A percentile compares a stretch with the other conserved stretches of the same genome.
Conservation (phyloP, 495 filamentous ascomycete species). For the Delitschia confertaspora region DNA sequence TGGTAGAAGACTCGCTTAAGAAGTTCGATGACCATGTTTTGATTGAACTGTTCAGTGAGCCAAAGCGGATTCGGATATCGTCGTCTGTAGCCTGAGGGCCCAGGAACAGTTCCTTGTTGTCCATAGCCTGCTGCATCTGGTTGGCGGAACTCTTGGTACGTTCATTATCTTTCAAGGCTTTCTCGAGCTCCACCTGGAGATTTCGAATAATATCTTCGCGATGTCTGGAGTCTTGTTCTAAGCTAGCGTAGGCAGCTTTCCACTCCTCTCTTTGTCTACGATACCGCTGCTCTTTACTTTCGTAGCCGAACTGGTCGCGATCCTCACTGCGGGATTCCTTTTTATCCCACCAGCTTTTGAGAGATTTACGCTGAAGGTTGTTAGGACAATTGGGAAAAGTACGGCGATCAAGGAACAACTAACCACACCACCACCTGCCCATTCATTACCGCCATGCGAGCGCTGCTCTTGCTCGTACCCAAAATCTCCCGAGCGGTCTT, state of each 20-base stretch:
- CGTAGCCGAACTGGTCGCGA: neutral
- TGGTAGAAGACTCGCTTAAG: neutral
- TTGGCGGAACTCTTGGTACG: slow-evolving; percentile 17
- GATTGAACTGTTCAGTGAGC: slow-evolving; percentile 17
- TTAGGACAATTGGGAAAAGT: neutral
- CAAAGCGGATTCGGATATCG: slow-evolving; percentile 10
- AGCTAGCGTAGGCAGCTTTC: neutral
- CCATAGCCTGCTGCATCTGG: slow-evolving; percentile 17
- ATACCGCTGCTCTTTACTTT: neutral
- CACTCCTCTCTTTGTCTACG: neutral
- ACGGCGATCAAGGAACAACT: too few species aligned
- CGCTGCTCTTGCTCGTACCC: neutral
- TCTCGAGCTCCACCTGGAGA: neutral
- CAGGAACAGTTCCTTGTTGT: slow-evolving; percentile 26
- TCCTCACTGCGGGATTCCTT: neutral
- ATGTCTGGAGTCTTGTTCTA: neutral
- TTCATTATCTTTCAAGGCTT: slow-evolving; percentile 7
- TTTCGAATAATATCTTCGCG: neutral
- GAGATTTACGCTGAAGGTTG: neutral
- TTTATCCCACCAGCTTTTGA: neutral
- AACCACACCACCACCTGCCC: too few species aligned
- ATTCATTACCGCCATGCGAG: too few species aligned
- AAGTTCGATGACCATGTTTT: slow-evolving; percentile 27
- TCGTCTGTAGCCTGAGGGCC: slow-evolving; percentile 19
- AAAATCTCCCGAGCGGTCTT: neutral